phyloP scores from a whole-genome alignment of 116 monocot genomes.

The Iris pallida region DNA sequence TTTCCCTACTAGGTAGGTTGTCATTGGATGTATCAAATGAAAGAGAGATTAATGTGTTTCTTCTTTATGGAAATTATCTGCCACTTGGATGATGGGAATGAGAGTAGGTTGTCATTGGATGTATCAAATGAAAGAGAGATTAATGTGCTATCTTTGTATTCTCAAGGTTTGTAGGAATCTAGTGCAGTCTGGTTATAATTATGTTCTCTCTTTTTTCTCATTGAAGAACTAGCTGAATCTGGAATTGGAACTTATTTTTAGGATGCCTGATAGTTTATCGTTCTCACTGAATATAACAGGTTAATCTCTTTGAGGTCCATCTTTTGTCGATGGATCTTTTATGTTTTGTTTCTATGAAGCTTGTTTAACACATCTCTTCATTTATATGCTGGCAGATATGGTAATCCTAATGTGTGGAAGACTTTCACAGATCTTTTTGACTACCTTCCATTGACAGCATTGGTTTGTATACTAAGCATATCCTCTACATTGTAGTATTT shows the following conservation, averaged over 20 bases:
- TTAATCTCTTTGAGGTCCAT: slow-evolving; percentile 3
- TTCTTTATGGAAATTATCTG: too few relatives aligned
- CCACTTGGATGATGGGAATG: too few relatives aligned
- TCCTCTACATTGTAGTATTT: background rate
- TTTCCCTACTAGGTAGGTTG: too few relatives aligned
- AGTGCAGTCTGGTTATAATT: background rate
- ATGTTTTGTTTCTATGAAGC: background rate
- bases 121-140: too few relatives aligned
- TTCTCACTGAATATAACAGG: slow-evolving; percentile 7
- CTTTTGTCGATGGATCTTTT: background rate
- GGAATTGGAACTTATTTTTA: slow-evolving; percentile 1
- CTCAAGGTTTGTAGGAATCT: too few relatives aligned
- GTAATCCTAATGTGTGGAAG: slow-evolving; percentile 98
- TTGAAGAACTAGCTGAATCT: background rate
- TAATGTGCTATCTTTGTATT: too few relatives aligned
- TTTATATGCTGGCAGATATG: slow-evolving; percentile 56
- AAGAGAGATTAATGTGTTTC: too few relatives aligned
- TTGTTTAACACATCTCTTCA: slow-evolving; percentile 4
- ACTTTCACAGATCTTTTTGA: slow-evolving; percentile 97
- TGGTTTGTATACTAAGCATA: slow-evolving; percentile 54
- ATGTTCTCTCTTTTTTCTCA: background rate
- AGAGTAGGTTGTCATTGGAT: too few relatives aligned
- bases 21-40: too few relatives aligned
- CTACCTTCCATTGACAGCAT: slow-evolving; percentile 89
- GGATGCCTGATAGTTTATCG: slow-evolving; percentile 3